A percentile compares a stretch with the other conserved stretches of the same genome.
Conservation (phyloP, 495 filamentous ascomycete genomes). For the Hyphodiscus hymeniophilus region DNA sequence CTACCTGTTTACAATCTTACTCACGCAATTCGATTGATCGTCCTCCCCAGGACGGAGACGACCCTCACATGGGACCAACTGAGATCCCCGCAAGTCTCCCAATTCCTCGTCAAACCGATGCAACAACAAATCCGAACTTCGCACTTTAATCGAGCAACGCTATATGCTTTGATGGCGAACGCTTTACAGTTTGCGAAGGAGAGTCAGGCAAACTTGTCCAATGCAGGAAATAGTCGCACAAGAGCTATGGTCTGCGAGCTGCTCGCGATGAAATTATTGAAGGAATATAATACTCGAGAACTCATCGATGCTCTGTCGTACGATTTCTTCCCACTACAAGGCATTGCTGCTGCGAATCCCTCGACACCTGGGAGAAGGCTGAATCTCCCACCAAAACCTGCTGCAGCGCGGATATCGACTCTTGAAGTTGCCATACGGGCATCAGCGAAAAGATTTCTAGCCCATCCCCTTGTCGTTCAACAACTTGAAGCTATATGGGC, state of each 20-base stretch:
- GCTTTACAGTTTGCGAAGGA: slow-evolving; percentile 90
- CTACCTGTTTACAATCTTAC: slow-evolving; percentile 86
- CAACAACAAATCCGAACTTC: slow-evolving; percentile 72
- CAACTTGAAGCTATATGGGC: slow-evolving; percentile 95
- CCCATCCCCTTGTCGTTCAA: slow-evolving; percentile 83
- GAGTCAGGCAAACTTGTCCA: slow-evolving; percentile 68
- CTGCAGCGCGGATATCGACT: slow-evolving; percentile 70
- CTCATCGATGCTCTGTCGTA: slow-evolving; percentile 88
- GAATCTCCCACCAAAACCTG: slow-evolving; percentile 19
- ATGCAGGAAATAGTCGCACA: slow-evolving; percentile 71
- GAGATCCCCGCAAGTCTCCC: slow-evolving; percentile 86
- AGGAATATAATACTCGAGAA: slow-evolving; percentile 81
- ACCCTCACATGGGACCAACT: slow-evolving; percentile 94
- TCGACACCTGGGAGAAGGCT: slow-evolving; percentile 19
- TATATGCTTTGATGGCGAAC: slow-evolving; percentile 89
- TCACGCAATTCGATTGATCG: slow-evolving; percentile 75
- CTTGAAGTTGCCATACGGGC: slow-evolving; percentile 88
- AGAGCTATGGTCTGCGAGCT: slow-evolving; percentile 83
- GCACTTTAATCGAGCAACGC: slow-evolving; percentile 75
- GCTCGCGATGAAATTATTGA: slow-evolving; percentile 81
- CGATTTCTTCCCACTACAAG: slow-evolving; percentile 85
- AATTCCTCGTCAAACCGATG: slow-evolving; percentile 87
- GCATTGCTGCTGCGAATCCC: slow-evolving; percentile 29
- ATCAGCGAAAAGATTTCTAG: slow-evolving; percentile 79
- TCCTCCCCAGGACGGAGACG: slow-evolving; percentile 78